Percentiles rank a stretch among this genome's conserved stretches.
phyloP scores from a whole-genome alignment of 768 basidiomycete genomes.

The Lactarius indigo region DNA sequence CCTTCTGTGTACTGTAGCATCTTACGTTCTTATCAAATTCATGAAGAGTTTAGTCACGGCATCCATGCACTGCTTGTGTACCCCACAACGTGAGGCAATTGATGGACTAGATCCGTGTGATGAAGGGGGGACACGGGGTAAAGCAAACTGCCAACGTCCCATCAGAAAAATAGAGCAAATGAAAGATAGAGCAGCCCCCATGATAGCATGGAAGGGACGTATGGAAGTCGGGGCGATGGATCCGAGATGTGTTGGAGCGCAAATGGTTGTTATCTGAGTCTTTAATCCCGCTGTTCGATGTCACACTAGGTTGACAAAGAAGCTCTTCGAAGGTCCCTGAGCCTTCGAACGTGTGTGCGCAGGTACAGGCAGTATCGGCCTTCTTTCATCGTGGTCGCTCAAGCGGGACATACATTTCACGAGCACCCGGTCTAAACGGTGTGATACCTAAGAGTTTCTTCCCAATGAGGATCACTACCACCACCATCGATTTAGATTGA shows the following conservation, averaged over 20 bases:
- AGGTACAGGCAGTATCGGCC: neutral
- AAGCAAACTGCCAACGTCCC: neutral
- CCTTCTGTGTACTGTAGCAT: neutral
- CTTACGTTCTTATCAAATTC: constrained; percentile 8
- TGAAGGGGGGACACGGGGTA: constrained; percentile 3
- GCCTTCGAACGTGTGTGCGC: neutral
- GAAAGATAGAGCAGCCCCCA: neutral
- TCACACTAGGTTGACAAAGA: neutral
- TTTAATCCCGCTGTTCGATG: neutral
- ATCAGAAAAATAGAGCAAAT: constrained; percentile 7
- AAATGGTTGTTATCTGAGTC: neutral
- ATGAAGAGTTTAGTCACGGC: constrained; percentile 6
- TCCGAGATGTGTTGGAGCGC: neutral
- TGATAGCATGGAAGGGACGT: constrained; percentile 1
- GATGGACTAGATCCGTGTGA: constrained; percentile 7
- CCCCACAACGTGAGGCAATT: neutral
- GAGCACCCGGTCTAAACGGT: neutral
- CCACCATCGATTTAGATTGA: neutral
- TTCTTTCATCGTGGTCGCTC: neutral
- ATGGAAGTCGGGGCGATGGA: constrained; percentile 3
- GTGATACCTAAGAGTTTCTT: neutral
- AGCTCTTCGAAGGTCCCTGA: neutral
- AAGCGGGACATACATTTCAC: neutral
- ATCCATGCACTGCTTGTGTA: constrained; percentile 14
- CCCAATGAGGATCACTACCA: neutral